Conservation (phyloP, 2,329 filamentous ascomycete genomes). For the Tolypocladium ophioglossoides region DNA sequence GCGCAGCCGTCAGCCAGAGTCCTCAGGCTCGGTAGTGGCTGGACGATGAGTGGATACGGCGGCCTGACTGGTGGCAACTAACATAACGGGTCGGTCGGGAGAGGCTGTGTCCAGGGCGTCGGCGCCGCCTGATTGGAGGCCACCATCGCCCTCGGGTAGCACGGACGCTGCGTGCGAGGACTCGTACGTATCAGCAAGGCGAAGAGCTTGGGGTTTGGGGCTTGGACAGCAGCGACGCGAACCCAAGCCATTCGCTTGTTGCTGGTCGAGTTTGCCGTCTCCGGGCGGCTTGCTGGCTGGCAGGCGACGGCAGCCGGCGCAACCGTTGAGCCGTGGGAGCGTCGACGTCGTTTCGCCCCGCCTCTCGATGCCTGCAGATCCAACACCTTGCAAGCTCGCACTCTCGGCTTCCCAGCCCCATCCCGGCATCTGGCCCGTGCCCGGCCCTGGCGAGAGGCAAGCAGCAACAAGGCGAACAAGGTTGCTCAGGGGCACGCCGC, state of each 20-base stretch:
- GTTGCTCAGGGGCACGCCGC: background rate
- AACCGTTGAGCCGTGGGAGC: background rate
- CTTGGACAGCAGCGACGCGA: background rate
- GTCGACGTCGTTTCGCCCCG: background rate
- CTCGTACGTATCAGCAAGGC: background rate
- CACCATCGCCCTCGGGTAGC: background rate
- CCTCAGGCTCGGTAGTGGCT: background rate
- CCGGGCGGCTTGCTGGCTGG: background rate
- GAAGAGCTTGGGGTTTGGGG: background rate
- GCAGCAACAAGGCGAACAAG: background rate
- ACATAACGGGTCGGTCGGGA: slow-evolving; percentile 4
- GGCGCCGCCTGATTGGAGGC: slow-evolving; percentile 4
- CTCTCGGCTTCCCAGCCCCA: slow-evolving; percentile 4
- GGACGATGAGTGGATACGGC: background rate
- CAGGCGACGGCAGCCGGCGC: background rate
- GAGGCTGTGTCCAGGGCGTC: slow-evolving; percentile 1
- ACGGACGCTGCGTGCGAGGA: too few relatives aligned
- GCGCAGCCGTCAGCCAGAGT: background rate
- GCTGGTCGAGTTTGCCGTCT: background rate
- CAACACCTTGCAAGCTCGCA: too few relatives aligned
- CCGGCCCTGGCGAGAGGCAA: background rate
- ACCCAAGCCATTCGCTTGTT: background rate
- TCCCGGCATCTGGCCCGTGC: slow-evolving; percentile 2
- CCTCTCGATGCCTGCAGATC: background rate
- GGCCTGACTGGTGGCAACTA: slow-evolving; percentile 1